A percentile compares a stretch with the other conserved stretches of the same genome.
phyloP scores from a whole-genome alignment of 345 rosid species.

The Rhodamnia rubescens region DNA sequence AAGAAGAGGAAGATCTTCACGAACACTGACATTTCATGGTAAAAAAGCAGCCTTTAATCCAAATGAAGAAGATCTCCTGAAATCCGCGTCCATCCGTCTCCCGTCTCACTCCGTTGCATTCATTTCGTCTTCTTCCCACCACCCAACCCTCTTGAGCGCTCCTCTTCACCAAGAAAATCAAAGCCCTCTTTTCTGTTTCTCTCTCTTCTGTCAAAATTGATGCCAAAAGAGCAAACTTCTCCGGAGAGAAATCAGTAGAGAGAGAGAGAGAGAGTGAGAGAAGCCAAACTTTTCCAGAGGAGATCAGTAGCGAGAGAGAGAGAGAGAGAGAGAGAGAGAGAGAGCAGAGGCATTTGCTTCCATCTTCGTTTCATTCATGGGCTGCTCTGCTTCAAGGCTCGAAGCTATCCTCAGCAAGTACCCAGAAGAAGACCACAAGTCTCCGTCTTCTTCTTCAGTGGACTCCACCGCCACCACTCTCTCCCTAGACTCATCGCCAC shows the following conservation, averaged over 20 bases:
- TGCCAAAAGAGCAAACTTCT: background rate
- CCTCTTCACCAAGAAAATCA: background rate
- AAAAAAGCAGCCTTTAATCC: background rate
- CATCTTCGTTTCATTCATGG: constrained; percentile 4
- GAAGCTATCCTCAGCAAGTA: constrained; percentile 2
- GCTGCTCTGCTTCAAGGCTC: constrained; percentile 16
- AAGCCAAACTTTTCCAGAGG: background rate
- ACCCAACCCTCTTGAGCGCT: background rate
- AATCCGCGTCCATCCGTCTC: background rate
- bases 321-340: background rate
- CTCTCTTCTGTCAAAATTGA: background rate
- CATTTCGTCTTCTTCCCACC: background rate
- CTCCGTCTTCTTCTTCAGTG: constrained; percentile 2
- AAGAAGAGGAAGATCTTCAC: background rate
- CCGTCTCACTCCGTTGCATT: background rate
- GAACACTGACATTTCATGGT: background rate
- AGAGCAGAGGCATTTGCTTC: background rate
- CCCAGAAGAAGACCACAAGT: constrained; percentile 1
- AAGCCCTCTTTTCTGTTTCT: background rate
- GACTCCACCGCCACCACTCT: background rate
- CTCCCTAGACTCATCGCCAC: background rate
- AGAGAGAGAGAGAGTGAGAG: background rate
- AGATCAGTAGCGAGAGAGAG: background rate
- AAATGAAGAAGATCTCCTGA: background rate
- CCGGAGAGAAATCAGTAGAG: background rate